These are phyloP conservation scores for Chlorella sp. DNA, from an alignment of 139 green algal species.

Conservation along the genomic window DNA sequence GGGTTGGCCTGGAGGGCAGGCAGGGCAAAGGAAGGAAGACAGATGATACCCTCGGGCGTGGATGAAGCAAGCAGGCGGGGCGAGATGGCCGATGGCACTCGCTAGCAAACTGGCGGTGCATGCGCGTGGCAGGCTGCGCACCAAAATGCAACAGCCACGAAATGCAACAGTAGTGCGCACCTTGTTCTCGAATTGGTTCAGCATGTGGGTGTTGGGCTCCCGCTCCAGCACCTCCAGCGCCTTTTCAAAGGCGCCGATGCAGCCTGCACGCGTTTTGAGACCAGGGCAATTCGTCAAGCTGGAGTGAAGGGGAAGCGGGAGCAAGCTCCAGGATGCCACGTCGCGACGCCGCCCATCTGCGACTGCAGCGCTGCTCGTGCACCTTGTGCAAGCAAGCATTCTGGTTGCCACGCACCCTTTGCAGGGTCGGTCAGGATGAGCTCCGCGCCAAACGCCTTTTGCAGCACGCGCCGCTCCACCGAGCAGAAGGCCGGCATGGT, in stretches of 20 bases:
- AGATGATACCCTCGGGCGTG: too few species aligned
- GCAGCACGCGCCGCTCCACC: slow-evolving; percentile 92
- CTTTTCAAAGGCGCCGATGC: slow-evolving; percentile 25
- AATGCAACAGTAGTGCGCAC: too few species aligned
- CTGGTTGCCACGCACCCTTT: slow-evolving; percentile 33
- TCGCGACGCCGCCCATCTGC: too few species aligned
- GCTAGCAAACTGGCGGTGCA: too few species aligned
- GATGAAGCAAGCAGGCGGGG: too few species aligned
- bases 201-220: slow-evolving; percentile 38
- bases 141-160: too few species aligned
- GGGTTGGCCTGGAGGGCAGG: slow-evolving; percentile 47
- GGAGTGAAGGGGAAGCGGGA: not conserved
- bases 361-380: too few species aligned
- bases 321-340: not conserved
- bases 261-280: slow-evolving; percentile 23
- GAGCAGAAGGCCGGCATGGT: slow-evolving; percentile 99
- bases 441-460: slow-evolving; percentile 84
- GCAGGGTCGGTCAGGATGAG: slow-evolving; percentile 49
- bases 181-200: slow-evolving; percentile 69
- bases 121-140: too few species aligned
- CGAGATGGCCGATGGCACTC: too few species aligned
- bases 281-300: too few species aligned
- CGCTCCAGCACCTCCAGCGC: slow-evolving; percentile 29
- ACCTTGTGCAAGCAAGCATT: not conserved
- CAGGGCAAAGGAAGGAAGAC: too few species aligned